Percentiles rank a stretch among this genome's conserved stretches.
Evolutionary conservation across 441 rosid genomes (phyloP).

Genomic region (Kokia cookei): DNA sequence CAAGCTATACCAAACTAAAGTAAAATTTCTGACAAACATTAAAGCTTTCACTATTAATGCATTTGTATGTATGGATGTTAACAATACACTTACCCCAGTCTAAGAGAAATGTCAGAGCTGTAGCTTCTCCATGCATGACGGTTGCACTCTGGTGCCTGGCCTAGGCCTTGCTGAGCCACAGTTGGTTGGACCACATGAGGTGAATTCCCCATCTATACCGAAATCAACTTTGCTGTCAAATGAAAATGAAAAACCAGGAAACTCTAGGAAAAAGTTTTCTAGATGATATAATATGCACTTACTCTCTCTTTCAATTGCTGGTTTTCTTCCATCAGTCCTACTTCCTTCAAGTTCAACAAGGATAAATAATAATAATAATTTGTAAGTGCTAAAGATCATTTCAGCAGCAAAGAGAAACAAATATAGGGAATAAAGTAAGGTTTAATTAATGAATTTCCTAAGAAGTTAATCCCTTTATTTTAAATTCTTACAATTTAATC

Average conservation of each 20-base stretch:
- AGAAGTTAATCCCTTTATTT: too few relatives aligned
- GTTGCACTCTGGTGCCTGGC: constrained; percentile 12
- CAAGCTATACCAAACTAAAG: too few relatives aligned
- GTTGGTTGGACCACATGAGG: background rate
- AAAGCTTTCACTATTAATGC: too few relatives aligned
- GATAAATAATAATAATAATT: background rate
- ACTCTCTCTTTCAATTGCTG: constrained; percentile 22
- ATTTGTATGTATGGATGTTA: too few relatives aligned
- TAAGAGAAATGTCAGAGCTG: constrained; percentile 21
- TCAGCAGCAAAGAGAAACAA: too few relatives aligned
- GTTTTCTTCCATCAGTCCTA: constrained; percentile 21
- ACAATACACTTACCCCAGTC: constrained; percentile 27
- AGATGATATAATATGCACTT: background rate
- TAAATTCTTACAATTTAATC: too few relatives aligned
- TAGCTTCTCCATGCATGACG: constrained; percentile 10
- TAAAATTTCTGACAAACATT: too few relatives aligned
- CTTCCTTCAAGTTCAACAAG: constrained; percentile 21
- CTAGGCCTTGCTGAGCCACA: constrained; percentile 6
- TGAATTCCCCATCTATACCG: constrained; percentile 17
- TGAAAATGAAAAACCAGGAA: background rate
- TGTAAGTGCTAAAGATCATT: background rate
- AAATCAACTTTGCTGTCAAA: background rate
- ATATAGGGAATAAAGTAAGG: too few relatives aligned
- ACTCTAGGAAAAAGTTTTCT: background rate
- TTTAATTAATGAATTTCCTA: too few relatives aligned